Percentiles rank a stretch among this genome's conserved stretches.
phyloP scores from a whole-genome alignment of 768 basidiomycete genomes.

The Trametes villosa region DNA sequence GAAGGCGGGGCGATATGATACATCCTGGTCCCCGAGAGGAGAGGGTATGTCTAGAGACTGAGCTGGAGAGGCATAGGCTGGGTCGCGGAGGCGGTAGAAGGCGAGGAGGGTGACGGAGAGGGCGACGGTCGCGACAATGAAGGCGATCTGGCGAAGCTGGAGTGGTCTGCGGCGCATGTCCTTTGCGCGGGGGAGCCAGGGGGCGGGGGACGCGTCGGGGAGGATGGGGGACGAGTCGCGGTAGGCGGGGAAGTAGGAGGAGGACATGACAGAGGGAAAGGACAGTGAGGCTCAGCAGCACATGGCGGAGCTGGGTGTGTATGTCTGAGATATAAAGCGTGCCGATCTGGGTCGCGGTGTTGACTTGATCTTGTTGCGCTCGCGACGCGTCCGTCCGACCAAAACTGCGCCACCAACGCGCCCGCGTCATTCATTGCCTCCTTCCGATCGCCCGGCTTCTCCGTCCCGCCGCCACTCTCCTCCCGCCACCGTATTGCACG shows the following conservation, averaged over 20 bases:
- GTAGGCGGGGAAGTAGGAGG: constrained; percentile 12
- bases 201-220: constrained; percentile 11
- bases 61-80: constrained; percentile 8
- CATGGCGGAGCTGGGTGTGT: too few relatives aligned
- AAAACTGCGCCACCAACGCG: not conserved
- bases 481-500: too few relatives aligned
- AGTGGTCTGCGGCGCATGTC: constrained; percentile 21
- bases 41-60: not conserved
- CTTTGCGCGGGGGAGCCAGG: constrained; percentile 22
- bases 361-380: not conserved
- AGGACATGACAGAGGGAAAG: constrained; percentile 14
- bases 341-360: too few relatives aligned
- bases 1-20: constrained; percentile 6
- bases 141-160: constrained; percentile 15
- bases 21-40: not conserved
- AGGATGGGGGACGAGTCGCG: constrained; percentile 12
- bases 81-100: constrained; percentile 13
- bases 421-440: not conserved
- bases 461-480: too few relatives aligned
- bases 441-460: not conserved
- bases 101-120: constrained; percentile 16
- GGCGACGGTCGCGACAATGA: constrained; percentile 12
- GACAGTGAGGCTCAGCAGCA: not conserved
- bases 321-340: too few relatives aligned
- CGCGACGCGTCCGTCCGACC: too few relatives aligned